Percentiles rank a stretch among this genome's conserved stretches.
Conservation (phyloP, 2,329 filamentous ascomycete species). For the Penicillium sp. region DNA sequence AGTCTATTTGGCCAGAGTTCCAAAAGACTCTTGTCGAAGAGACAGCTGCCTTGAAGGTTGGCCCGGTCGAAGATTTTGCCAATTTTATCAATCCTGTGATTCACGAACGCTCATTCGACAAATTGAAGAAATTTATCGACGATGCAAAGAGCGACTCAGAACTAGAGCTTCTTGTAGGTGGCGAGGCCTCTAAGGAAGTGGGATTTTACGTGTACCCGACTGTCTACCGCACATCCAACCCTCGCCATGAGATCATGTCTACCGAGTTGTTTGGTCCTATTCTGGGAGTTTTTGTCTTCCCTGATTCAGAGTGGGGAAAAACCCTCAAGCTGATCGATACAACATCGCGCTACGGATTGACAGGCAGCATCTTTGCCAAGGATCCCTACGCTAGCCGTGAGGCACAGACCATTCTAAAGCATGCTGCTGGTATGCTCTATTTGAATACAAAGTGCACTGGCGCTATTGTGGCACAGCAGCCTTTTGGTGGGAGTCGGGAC, state of each 20-base stretch:
- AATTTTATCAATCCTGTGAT: conserved; percentile 87
- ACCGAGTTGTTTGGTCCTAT: conserved; percentile 81
- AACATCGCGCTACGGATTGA: conserved; percentile 27
- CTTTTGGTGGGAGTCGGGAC: conserved; percentile 57
- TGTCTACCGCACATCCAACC: conserved; percentile 72
- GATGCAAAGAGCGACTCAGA: conserved; percentile 72
- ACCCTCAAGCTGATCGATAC: conserved; percentile 24
- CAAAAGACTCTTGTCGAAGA: conserved; percentile 66
- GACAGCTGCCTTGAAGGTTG: conserved; percentile 69
- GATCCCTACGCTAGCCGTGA: conserved; percentile 54
- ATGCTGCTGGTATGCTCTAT: conserved; percentile 62
- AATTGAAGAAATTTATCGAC: conserved; percentile 73
- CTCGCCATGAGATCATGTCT: conserved; percentile 69
- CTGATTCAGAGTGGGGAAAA: conserved; percentile 55
- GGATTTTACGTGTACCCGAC: conserved; percentile 83
- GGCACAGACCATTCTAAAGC: conserved; percentile 56
- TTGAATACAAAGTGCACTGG: conserved; percentile 63
- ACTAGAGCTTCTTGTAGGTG: conserved; percentile 73
- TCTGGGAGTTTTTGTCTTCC: conserved; percentile 73
- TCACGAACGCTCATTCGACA: conserved; percentile 76
- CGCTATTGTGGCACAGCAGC: conserved; percentile 60
- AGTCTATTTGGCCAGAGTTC: conserved; percentile 73
- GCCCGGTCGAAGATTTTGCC: conserved; percentile 66
- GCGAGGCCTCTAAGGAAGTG: conserved; percentile 71
- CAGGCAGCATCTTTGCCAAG: conserved; percentile 33